Conservation (phyloP, 768 basidiomycete species). For the Scleroderma citrinum region DNA sequence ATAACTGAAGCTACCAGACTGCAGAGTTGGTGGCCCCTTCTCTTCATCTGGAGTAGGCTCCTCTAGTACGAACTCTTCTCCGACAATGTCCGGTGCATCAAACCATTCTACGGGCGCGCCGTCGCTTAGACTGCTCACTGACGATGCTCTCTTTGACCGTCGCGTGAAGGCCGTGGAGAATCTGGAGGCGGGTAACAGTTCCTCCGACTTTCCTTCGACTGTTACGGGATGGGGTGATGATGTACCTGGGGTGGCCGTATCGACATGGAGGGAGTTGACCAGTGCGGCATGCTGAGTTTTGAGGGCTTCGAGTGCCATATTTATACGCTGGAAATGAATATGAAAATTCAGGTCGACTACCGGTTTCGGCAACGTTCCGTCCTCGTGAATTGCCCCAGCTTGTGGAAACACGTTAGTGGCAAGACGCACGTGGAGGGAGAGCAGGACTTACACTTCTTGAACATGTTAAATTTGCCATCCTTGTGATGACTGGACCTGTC, state of each 20-base stretch:
- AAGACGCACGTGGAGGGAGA: too few relatives aligned
- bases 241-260: constrained; percentile 21
- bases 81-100: constrained; percentile 54
- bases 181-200: constrained; percentile 17
- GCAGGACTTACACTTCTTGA: constrained; percentile 51
- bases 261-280: constrained; percentile 35
- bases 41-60: constrained; percentile 35
- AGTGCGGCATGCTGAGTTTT: constrained; percentile 56
- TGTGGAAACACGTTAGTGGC: neutral
- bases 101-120: constrained; percentile 60
- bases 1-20: constrained; percentile 37
- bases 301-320: constrained; percentile 44
- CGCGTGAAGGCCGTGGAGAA: constrained; percentile 26
- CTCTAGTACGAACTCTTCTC: constrained; percentile 59
- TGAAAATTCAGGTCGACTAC: constrained; percentile 14
- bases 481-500: constrained; percentile 34
- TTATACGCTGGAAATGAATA: constrained; percentile 37
- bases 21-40: constrained; percentile 33
- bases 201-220: constrained; percentile 42
- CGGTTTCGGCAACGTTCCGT: constrained; percentile 16
- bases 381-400: constrained; percentile 26
- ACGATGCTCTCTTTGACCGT: constrained; percentile 40
- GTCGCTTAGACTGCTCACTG: constrained; percentile 45
- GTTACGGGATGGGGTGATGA: constrained; percentile 38
- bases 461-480: constrained; percentile 44